These are phyloP conservation scores for Anisodus tanguticus DNA, from an alignment of 257 asterid species.

Conservation along the genomic window DNA sequence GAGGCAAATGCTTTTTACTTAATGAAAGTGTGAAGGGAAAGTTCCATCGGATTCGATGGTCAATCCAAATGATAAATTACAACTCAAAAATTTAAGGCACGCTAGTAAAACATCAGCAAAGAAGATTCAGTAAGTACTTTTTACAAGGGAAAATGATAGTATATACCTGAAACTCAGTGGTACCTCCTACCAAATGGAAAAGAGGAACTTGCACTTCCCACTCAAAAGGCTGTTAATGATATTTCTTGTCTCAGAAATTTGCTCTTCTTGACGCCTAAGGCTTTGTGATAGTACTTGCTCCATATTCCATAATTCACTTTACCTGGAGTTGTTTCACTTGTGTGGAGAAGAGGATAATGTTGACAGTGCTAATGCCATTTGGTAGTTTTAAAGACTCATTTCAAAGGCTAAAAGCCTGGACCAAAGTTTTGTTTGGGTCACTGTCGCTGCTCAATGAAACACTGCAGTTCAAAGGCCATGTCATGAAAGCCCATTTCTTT, in stretches of 20 bases:
- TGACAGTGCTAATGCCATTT: background rate
- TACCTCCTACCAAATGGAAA: background rate
- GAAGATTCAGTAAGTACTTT: background rate
- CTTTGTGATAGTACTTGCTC: background rate
- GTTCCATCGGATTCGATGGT: background rate
- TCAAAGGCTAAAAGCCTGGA: background rate
- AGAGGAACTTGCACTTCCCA: background rate
- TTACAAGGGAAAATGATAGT: background rate
- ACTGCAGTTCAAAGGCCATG: no score
- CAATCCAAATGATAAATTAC: background rate
- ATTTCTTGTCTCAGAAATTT: background rate
- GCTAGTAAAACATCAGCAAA: background rate
- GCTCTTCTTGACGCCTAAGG: background rate
- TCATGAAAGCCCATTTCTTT: no score
- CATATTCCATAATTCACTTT: background rate
- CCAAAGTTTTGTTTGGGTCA: background rate
- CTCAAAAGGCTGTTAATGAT: background rate
- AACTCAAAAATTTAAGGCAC: background rate
- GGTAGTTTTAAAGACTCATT: background rate
- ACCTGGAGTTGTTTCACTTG: slow-evolving; percentile 17
- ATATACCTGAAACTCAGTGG: background rate
- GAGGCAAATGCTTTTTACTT: background rate
- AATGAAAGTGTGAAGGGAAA: background rate
- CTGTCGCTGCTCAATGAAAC: background rate
- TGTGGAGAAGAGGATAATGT: background rate